Conservation (phyloP, 1,139 yeast genomes). For the Diutina pseudorugosa region DNA sequence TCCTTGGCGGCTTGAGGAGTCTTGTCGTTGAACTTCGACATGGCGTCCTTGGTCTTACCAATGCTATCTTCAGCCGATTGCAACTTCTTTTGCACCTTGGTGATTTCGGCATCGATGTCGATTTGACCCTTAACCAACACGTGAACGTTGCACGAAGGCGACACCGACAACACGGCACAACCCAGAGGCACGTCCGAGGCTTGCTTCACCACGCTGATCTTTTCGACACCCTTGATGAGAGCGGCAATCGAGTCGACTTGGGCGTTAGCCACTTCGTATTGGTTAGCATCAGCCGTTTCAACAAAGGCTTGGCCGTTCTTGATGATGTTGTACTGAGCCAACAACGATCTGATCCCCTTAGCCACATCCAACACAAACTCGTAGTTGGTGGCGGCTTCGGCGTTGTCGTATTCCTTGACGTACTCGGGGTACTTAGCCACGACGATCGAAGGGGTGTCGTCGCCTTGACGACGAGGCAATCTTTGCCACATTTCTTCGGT, state of each 20-base stretch:
- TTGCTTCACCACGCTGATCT: slow-evolving; percentile 47
- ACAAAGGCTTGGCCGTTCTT: slow-evolving; percentile 81
- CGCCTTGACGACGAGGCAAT: slow-evolving; percentile 77
- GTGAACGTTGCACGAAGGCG: slow-evolving; percentile 75
- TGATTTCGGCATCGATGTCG: slow-evolving; percentile 82
- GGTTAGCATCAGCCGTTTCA: slow-evolving; percentile 44
- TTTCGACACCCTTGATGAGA: slow-evolving; percentile 80
- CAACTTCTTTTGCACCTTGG: slow-evolving; percentile 70
- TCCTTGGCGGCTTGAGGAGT: slow-evolving; percentile 77
- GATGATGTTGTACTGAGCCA: slow-evolving; percentile 79
- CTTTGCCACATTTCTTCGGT: slow-evolving; percentile 99
- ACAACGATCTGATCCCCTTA: slow-evolving; percentile 82
- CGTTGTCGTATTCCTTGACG: slow-evolving; percentile 47
- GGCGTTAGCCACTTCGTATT: slow-evolving; percentile 40
- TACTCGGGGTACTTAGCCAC: slow-evolving; percentile 71
- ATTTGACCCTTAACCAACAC: slow-evolving; percentile 89
- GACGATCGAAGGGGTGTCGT: slow-evolving; percentile 57
- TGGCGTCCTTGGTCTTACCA: slow-evolving; percentile 27
- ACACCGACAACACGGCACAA: slow-evolving; percentile 74
- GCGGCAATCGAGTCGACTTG: slow-evolving; percentile 83
- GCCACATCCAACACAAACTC: slow-evolving; percentile 78
- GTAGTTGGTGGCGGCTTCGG: slow-evolving; percentile 57
- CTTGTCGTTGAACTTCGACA: slow-evolving; percentile 73
- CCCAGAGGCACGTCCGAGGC: slow-evolving; percentile 65
- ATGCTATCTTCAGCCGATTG: slow-evolving; percentile 42